phyloP scores from a whole-genome alignment of 176 grass and related monocot species.

The Elymus sibiricus region DNA sequence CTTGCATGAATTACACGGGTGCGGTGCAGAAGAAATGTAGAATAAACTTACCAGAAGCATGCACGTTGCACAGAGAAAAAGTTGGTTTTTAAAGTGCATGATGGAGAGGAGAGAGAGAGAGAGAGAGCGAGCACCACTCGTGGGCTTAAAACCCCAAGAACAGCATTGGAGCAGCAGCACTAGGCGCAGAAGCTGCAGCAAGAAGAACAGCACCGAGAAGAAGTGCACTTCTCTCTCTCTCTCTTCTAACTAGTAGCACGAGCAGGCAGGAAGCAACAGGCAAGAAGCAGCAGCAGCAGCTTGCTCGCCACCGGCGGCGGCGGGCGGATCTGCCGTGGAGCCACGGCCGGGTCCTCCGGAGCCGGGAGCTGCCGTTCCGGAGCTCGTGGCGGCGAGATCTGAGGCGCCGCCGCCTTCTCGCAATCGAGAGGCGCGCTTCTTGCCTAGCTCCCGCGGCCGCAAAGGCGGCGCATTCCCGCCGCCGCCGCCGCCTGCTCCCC shows the following conservation, averaged over 20 bases:
- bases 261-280: background rate
- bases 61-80: slow-evolving; percentile 20
- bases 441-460: slow-evolving; percentile 1
- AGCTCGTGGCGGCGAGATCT: slow-evolving; percentile 40
- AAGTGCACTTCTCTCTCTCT: background rate
- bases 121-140: slow-evolving; percentile 29
- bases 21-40: slow-evolving; percentile 10
- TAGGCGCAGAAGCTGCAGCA: slow-evolving; percentile 11
- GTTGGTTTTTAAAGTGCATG: slow-evolving; percentile 19
- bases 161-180: slow-evolving; percentile 16
- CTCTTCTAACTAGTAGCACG: background rate
- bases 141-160: slow-evolving; percentile 57
- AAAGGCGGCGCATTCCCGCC: slow-evolving; percentile 41
- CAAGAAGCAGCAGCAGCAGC: background rate
- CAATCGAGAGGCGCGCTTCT: background rate
- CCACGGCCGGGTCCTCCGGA: background rate
- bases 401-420: background rate
- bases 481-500: background rate
- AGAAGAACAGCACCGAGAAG: background rate
- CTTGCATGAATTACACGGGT: background rate
- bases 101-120: background rate
- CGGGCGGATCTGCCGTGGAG: slow-evolving; percentile 34
- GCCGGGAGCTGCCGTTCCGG: background rate
- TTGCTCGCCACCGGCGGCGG: background rate
- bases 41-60: slow-evolving; percentile 34